A percentile compares a stretch with the other conserved stretches of the same genome.
These are phyloP conservation scores for Leccinum pellstonianum DNA, from an alignment of 768 basidiomycete species.

Conservation along the genomic window DNA sequence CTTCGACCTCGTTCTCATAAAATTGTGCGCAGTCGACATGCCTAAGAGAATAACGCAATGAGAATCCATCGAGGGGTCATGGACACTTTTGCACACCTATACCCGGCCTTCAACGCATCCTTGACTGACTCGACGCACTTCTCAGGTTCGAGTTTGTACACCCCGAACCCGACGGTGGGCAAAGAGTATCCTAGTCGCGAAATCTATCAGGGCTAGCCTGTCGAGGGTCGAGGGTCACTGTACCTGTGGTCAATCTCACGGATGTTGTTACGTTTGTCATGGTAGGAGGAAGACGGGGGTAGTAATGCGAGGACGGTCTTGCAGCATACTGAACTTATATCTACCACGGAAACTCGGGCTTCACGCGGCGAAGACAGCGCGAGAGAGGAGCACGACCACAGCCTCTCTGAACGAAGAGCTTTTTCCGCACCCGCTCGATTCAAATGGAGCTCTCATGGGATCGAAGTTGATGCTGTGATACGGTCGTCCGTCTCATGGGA, in stretches of 20 bases:
- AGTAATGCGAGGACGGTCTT: background rate
- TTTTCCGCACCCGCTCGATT: background rate
- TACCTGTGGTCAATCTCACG: conserved; percentile 14
- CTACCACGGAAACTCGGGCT: background rate
- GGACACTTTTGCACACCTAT: conserved; percentile 18
- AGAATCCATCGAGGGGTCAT: background rate
- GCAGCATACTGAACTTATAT: conserved; percentile 3
- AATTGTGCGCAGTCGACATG: conserved; percentile 28
- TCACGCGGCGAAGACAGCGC: background rate
- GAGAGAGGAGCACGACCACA: background rate
- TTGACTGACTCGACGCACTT: conserved; percentile 16
- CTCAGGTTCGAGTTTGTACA: conserved; percentile 16
- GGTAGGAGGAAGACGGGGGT: background rate
- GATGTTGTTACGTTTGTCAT: conserved; percentile 11
- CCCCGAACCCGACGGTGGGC: conserved; percentile 30
- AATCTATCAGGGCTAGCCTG: background rate
- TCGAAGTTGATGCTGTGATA: background rate
- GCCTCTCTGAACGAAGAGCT: background rate
- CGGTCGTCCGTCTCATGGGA: no score
- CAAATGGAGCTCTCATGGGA: background rate
- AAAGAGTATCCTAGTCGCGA: conserved; percentile 21
- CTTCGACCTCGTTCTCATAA: conserved; percentile 27
- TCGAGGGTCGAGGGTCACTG: background rate
- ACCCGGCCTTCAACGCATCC: conserved; percentile 25
- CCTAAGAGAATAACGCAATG: conserved; percentile 10